Evolutionary conservation across 805 yeast species (phyloP), one percentile per base, ranked within the genome.

Genomic region (Yamadazyma sp.): DNA sequence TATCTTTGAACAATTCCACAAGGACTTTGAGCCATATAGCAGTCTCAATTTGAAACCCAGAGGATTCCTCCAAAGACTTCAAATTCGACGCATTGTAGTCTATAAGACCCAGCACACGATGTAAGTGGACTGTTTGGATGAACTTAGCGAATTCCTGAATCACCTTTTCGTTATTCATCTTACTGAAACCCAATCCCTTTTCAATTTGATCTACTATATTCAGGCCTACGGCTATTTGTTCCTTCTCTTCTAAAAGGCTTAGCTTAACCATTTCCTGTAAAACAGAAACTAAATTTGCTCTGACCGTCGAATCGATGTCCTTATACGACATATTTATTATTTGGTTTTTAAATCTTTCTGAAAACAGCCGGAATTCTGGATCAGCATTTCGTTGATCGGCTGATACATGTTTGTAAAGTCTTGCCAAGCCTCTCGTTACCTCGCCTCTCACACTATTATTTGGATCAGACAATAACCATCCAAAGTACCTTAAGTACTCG

Each of bases 391-490:
- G 37, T 12, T 41, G 41, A 13, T 44, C 39, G 27, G 29, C 22
- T 5, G 20, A 5, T 20, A 34, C 39, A 6, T 48, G 26, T 35
- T 60, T 65, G 52, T 76, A 77, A 15, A 80, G 59, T 49, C 64
- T 78, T 9, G 66, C 55, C 29, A 89, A 60, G 3, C 73, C 70
- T 47, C 70, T 76, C 17, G 84, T 53, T 2, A 80, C 89, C 48
- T 84, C 88, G 6, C 69, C 54, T 47, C 95, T 71, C 1, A 86
- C 95, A 3, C 54, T 45, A 8, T 73, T 58, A 11, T 75, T 71
- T 2, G 77, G 66, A 53, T 89, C 96, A n/a, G 90, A 80, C 28
- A 90, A 62, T 22, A 86, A 66, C 95, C 95, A 84, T 4, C 95
- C 95, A 52, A 84, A 72, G 57, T 84, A 86, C 45, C 89, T 74